Percentiles rank a stretch among this genome's conserved stretches.
Conservation (phyloP, 768 basidiomycete species). For the Austroboletus festivus region DNA sequence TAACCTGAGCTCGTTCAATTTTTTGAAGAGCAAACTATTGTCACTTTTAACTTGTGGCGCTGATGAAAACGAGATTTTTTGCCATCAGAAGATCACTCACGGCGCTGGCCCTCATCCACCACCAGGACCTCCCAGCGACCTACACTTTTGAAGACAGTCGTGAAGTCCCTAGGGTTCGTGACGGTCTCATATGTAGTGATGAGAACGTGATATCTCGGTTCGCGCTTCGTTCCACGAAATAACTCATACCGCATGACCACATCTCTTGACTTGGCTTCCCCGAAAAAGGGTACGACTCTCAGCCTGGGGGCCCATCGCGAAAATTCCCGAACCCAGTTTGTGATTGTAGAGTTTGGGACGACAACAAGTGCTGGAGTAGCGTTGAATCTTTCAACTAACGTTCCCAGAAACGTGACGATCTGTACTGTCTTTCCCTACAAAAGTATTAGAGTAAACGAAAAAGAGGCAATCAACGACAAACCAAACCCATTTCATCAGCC, state of each 20-base stretch:
- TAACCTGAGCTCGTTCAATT: conserved; percentile 74
- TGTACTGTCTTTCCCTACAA: conserved; percentile 88
- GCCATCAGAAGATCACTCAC: conserved; percentile 44
- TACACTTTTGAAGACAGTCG: conserved; percentile 72
- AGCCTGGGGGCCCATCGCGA: conserved; percentile 67
- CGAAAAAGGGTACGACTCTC: conserved; percentile 81
- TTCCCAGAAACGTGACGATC: conserved; percentile 79
- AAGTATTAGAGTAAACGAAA: conserved; percentile 4
- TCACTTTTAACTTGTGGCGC: conserved; percentile 74
- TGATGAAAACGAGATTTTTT: conserved; percentile 3
- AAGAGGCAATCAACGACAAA: conserved; percentile 30
- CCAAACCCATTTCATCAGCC: conserved; percentile 97
- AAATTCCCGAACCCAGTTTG: conserved; percentile 94
- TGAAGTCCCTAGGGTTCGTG: conserved; percentile 64
- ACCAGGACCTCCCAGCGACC: conserved; percentile 91
- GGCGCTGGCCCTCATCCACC: conserved; percentile 89
- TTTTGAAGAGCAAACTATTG: conserved; percentile 72
- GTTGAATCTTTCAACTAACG: conserved; percentile 49
- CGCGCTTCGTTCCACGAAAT: conserved; percentile 52
- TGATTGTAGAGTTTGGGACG: conserved; percentile 95
- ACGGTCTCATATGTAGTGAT: conserved; percentile 92
- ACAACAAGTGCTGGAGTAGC: conserved; percentile 84
- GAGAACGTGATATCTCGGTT: conserved; percentile 81
- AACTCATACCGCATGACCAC: conserved; percentile 83
- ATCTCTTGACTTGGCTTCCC: conserved; percentile 75